phyloP scores from a whole-genome alignment of 352 stramenopile genomes.

The Pythium folliculosum region DNA sequence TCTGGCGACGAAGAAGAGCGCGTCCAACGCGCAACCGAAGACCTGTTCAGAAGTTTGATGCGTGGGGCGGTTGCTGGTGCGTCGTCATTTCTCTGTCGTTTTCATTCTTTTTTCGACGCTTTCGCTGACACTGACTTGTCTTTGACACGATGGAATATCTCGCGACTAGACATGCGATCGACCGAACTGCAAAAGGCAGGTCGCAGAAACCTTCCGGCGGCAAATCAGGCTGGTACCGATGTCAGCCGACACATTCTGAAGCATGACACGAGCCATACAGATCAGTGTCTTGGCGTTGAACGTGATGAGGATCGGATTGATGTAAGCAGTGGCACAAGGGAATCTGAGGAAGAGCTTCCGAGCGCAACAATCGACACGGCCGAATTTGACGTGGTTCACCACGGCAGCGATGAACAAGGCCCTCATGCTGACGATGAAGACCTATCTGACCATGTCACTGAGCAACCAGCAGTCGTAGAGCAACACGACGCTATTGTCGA shows the following conservation, averaged over 20 bases:
- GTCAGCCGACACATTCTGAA: neutral
- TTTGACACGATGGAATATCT: no score
- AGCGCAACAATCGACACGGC: neutral
- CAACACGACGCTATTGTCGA: conserved; percentile 7
- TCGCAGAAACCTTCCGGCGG: neutral
- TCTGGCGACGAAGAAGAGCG: neutral
- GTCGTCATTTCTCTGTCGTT: neutral
- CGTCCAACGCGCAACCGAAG: neutral
- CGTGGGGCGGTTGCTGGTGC: neutral
- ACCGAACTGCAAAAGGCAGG: neutral
- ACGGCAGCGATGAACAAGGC: neutral
- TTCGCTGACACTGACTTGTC: no score
- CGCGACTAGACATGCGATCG: neutral
- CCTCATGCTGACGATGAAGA: neutral
- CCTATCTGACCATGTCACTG: neutral
- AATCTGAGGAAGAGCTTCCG: neutral
- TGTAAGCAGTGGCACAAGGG: neutral
- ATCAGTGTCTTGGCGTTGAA: neutral
- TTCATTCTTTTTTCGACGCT: neutral
- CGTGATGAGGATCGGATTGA: neutral
- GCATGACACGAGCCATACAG: no score
- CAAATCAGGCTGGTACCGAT: neutral
- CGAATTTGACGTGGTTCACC: neutral
- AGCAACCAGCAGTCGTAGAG: neutral
- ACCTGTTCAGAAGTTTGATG: neutral